A percentile compares a stretch with the other conserved stretches of the same genome.
These are phyloP conservation scores for Spathaspora sp. DNA, from an alignment of 805 yeast species.

Conservation along the genomic window DNA sequence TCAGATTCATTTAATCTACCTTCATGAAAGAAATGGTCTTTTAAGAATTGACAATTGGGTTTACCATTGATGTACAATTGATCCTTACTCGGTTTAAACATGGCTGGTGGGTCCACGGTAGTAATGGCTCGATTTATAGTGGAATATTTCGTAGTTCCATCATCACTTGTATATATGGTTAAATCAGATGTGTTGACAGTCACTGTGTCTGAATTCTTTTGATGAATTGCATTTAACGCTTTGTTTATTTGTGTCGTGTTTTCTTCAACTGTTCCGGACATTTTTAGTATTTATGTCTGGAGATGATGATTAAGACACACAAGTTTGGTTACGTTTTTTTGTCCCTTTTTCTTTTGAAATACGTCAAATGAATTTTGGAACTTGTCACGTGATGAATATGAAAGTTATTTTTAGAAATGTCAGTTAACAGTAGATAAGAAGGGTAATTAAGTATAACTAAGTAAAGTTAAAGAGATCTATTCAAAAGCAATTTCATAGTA, in stretches of 20 bases:
- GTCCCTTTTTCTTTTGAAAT: background rate
- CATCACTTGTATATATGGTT: constrained; percentile 48
- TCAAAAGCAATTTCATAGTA: too few relatives aligned
- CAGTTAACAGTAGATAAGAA: too few relatives aligned
- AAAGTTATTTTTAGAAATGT: too few relatives aligned
- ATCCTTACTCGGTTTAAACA: constrained; percentile 59
- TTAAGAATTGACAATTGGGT: constrained; percentile 71
- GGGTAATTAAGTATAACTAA: too few relatives aligned
- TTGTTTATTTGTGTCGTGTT: constrained; percentile 48
- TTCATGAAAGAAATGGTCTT: constrained; percentile 71
- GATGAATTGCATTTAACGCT: constrained; percentile 58
- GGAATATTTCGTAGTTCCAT: constrained; percentile 46
- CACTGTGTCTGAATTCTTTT: constrained; percentile 22
- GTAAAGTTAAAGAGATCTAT: too few relatives aligned
- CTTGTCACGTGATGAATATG: background rate
- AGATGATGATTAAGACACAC: too few relatives aligned
- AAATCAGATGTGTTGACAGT: constrained; percentile 29
- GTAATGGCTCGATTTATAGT: constrained; percentile 58
- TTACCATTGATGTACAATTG: constrained; percentile 65
- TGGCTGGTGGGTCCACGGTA: constrained; percentile 64
- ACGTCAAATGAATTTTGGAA: background rate
- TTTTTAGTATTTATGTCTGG: background rate
- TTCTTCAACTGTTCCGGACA: constrained; percentile 6
- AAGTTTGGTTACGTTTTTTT: background rate
- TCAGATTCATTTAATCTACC: constrained; percentile 76